These are phyloP conservation scores for Diutina neorugosa DNA, from an alignment of 1,139 yeast genomes.

Conservation along the genomic window DNA sequence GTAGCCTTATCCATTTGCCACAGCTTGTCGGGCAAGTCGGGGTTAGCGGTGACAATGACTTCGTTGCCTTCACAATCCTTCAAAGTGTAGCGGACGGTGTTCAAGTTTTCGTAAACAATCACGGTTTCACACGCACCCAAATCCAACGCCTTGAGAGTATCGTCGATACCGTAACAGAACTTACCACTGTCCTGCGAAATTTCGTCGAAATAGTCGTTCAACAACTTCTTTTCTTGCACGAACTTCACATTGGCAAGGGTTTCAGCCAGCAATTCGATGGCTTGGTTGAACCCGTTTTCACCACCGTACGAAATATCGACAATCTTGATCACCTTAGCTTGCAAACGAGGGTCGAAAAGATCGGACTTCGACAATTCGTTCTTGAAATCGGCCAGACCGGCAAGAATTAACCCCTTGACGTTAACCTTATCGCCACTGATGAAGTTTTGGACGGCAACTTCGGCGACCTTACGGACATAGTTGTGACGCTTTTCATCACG, in stretches of 20 bases:
- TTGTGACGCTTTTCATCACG: conserved; percentile 99
- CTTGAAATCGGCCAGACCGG: conserved; percentile 98
- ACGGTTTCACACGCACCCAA: conserved; percentile 91
- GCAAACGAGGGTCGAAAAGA: conserved; percentile 81
- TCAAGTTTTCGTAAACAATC: conserved; percentile 87
- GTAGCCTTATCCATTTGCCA: conserved; percentile 73
- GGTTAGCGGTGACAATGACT: conserved; percentile 61
- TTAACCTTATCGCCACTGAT: conserved; percentile 87
- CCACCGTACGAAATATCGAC: conserved; percentile 98
- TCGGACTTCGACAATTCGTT: conserved; percentile 88
- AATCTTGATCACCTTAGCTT: conserved; percentile 75
- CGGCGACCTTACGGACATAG: conserved; percentile 95
- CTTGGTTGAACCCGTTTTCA: conserved; percentile 98
- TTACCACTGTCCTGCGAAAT: conserved; percentile 94
- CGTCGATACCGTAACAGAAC: conserved; percentile 95
- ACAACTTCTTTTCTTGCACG: conserved; percentile 94
- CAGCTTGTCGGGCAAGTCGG: conserved; percentile 61
- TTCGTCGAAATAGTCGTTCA: conserved; percentile 87
- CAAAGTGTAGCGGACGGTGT: conserved; percentile 69
- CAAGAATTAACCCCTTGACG: conserved; percentile 86
- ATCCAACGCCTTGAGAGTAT: conserved; percentile 89
- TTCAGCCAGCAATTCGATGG: conserved; percentile 94
- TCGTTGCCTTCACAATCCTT: conserved; percentile 77
- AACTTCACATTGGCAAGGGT: conserved; percentile 93
- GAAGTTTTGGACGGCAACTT: conserved; percentile 94